Conservation (phyloP, 2,329 filamentous ascomycete genomes). For the Colletotrichum theobromicola region DNA sequence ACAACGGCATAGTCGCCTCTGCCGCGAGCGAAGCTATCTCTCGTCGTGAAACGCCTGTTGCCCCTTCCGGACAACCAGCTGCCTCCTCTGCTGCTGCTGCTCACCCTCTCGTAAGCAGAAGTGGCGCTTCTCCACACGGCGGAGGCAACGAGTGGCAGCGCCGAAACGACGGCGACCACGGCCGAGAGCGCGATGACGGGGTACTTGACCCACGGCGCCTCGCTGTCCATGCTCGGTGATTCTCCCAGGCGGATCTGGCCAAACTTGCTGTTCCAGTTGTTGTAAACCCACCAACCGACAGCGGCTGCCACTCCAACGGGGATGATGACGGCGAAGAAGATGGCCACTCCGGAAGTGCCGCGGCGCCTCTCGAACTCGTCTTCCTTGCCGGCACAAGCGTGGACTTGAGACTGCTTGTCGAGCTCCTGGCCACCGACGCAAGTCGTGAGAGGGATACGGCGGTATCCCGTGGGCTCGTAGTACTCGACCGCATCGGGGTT, state of each 20-base stretch:
- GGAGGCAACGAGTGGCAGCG: slow-evolving; percentile 73
- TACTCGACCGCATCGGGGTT: slow-evolving; percentile 78
- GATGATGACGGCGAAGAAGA: slow-evolving; percentile 86
- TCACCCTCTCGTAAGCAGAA: slow-evolving; percentile 55
- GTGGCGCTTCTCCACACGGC: slow-evolving; percentile 73
- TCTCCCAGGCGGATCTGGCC: slow-evolving; percentile 92
- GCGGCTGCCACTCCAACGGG: slow-evolving; percentile 74
- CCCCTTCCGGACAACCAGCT: slow-evolving; percentile 61
- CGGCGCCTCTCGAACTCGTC: slow-evolving; percentile 78
- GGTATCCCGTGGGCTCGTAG: slow-evolving; percentile 86
- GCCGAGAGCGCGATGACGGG: slow-evolving; percentile 78
- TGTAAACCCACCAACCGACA: slow-evolving; percentile 85
- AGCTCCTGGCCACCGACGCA: slow-evolving; percentile 78
- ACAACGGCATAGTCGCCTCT: slow-evolving; percentile 88
- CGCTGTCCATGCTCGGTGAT: slow-evolving; percentile 62
- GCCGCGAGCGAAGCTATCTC: slow-evolving; percentile 86
- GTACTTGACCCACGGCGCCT: slow-evolving; percentile 80
- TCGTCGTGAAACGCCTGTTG: slow-evolving; percentile 78
- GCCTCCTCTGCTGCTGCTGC: slow-evolving; percentile 54
- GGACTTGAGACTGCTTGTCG: slow-evolving; percentile 67
- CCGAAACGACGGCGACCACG: slow-evolving; percentile 61
- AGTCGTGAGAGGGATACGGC: slow-evolving; percentile 87
- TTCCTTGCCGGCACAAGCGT: slow-evolving; percentile 79
- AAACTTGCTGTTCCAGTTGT: slow-evolving; percentile 87
- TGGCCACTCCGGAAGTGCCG: slow-evolving; percentile 70